Conservation (phyloP, 1,139 yeast species). For the Arxiozyma heterogenica region DNA sequence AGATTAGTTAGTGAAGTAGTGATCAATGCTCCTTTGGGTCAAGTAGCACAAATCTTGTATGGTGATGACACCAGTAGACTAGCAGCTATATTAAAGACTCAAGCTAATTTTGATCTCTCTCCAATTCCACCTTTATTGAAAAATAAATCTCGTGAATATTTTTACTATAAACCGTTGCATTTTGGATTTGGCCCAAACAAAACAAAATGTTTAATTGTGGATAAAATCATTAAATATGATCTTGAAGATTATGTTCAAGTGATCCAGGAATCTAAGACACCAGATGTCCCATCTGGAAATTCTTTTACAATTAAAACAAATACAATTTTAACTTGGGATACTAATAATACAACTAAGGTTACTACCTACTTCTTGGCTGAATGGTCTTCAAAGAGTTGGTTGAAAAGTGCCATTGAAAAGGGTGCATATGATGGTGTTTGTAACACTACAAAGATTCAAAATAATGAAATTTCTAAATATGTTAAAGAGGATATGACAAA, state of each 20-base stretch:
- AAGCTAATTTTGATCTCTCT: constrained; percentile 62
- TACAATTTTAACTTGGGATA: constrained; percentile 58
- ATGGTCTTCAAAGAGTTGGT: constrained; percentile 59
- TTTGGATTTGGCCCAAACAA: constrained; percentile 92
- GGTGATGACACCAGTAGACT: constrained; percentile 59
- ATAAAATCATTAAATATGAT: constrained; percentile 54
- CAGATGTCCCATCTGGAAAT: constrained; percentile 91
- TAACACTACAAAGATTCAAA: constrained; percentile 42
- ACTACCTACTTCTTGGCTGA: constrained; percentile 62
- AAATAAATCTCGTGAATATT: constrained; percentile 45
- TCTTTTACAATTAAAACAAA: constrained; percentile 67
- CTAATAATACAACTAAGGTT: constrained; percentile 54
- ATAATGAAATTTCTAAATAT: constrained; percentile 35
- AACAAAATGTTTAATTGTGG: constrained; percentile 70
- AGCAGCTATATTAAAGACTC: constrained; percentile 45
- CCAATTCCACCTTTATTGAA: constrained; percentile 43
- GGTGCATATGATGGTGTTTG: constrained; percentile 60
- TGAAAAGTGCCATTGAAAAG: constrained; percentile 46
- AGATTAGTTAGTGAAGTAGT: constrained; percentile 53
- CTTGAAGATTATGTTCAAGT: constrained; percentile 49
- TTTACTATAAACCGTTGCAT: constrained; percentile 68
- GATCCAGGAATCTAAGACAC: constrained; percentile 65
- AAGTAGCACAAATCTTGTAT: constrained; percentile 55
- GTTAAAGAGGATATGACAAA: constrained; percentile 19
- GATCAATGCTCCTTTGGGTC: constrained; percentile 72